phyloP scores from a whole-genome alignment of 2,329 filamentous ascomycete species.

The Gaeumannomyces sp. region DNA sequence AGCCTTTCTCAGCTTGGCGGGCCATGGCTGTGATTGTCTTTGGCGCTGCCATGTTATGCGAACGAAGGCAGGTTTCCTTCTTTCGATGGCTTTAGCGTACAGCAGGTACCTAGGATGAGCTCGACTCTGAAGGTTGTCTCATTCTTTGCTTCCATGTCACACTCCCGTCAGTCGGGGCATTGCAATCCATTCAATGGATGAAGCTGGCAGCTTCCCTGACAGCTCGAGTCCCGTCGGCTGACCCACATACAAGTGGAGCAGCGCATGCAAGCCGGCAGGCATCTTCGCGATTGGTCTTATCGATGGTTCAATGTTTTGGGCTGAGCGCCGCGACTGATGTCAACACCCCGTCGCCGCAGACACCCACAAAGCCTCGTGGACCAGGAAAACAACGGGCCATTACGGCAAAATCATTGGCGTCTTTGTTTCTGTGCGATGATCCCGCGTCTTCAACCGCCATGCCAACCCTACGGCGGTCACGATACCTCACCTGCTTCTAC shows the following conservation, averaged over 20 bases:
- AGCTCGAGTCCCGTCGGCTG: no score
- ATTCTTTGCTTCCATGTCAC: not conserved
- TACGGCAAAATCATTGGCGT: not conserved
- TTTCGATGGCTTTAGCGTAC: not conserved
- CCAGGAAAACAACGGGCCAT: not conserved
- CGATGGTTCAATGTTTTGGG: not conserved
- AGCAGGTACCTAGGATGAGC: not conserved
- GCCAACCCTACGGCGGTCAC: slow-evolving; percentile 35
- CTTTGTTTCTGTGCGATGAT: not conserved
- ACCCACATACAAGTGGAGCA: not conserved
- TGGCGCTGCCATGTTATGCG: not conserved
- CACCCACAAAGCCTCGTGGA: not conserved
- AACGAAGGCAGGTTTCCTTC: not conserved
- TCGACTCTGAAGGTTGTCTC: not conserved
- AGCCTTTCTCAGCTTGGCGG: not conserved
- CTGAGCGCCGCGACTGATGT: not conserved
- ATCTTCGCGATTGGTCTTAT: slow-evolving; percentile 2
- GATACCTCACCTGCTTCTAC: slow-evolving; percentile 69
- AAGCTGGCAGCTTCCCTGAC: no score
- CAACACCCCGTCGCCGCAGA: not conserved
- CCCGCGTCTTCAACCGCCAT: slow-evolving; percentile 25
- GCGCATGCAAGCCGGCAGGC: slow-evolving; percentile 1
- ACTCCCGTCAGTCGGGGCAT: no score
- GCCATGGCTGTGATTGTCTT: not conserved
- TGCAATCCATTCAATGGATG: no score